Conservation (phyloP, 2,329 filamentous ascomycete genomes). For the Aspergillus sp. region DNA sequence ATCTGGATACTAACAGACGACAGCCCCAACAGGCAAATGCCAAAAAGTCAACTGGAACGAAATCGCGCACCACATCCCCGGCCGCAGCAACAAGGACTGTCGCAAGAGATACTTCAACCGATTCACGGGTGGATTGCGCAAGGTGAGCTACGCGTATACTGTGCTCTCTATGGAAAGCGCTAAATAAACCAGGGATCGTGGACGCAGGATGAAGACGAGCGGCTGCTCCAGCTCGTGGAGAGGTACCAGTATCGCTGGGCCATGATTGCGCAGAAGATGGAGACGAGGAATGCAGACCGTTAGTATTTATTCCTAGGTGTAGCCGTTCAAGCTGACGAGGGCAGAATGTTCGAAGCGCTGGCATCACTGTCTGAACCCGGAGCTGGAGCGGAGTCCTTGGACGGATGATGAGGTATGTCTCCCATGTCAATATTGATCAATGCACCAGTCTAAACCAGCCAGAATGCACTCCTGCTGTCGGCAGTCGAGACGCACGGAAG, state of each 20-base stretch:
- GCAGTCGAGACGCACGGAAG: conserved; percentile 8
- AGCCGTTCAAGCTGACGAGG: not conserved
- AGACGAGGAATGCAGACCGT: conserved; percentile 13
- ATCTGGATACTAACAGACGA: not conserved
- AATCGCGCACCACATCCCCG: conserved; percentile 13
- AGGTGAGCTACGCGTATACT: not conserved
- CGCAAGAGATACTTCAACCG: conserved; percentile 13
- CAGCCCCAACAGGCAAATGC: conserved; percentile 10
- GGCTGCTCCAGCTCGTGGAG: conserved; percentile 7
- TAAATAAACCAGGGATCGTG: conserved; percentile 5
- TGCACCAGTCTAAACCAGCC: not conserved
- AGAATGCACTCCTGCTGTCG: conserved; percentile 5
- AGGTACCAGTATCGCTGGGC: conserved; percentile 11
- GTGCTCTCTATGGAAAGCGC: too few relatives aligned
- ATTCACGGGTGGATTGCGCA: conserved; percentile 10
- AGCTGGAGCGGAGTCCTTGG: conserved; percentile 13
- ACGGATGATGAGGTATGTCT: conserved; percentile 6
- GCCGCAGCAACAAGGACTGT: conserved; percentile 15
- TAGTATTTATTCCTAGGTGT: not conserved
- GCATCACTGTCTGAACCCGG: conserved; percentile 14
- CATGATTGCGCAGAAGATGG: conserved; percentile 12
- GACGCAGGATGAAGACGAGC: conserved; percentile 10
- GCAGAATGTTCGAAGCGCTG: conserved; percentile 12
- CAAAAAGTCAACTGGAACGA: conserved; percentile 15
- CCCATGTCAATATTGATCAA: not conserved